Evolutionary conservation across 1,284 basidiomycete genomes (phyloP), one percentile per base, ranked within the genome.

Genomic region (Pseudozyma sp.): DNA sequence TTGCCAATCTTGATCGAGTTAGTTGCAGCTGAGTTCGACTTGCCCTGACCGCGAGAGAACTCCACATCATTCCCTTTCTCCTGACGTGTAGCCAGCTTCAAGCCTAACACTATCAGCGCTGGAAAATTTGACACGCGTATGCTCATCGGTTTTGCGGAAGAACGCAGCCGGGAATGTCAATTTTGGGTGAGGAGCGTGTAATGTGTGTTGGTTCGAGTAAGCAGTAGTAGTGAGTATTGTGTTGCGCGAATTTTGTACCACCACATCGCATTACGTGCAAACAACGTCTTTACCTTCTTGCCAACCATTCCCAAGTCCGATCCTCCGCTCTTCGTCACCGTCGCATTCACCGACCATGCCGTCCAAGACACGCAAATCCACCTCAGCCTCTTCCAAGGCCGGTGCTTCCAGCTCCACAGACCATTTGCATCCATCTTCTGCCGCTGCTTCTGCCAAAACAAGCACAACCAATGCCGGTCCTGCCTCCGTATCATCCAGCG

Each of bases 11-110:
- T 37, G 9, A n/a, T n/a, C n/a, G n/a, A n/a, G n/a, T n/a, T n/a
- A n/a, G n/a, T n/a, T n/a, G n/a, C n/a, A n/a, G n/a, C n/a, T n/a
- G n/a, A n/a, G n/a, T n/a, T n/a, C n/a, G n/a, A 37, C 35, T 68
- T 68, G 66, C 29, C 46, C 66, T 47, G 51, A 62, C 59, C 66
- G 65, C 65, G 45, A 24, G 40, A 44, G n/a, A 48, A 44, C 57
- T 68, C 60, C 59, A 63, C 66, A 67, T 60, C 66, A 67, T 60
- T 31, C 19, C 29, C 19, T 8, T 14, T 37, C 2, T 30, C 3
- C 30, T 45, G 19, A 33, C 3, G 30, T 55, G 45, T 33, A 55
- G 9, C 34, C 44, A 11, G 8, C 5, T 29, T 1, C 19, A 14
- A 9, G 42, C 42, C 42, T 54, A 54, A 54, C 52, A 54, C 24